A percentile compares a stretch with the other conserved stretches of the same genome.
These are phyloP conservation scores for Bonnemaisonia californica DNA, from an alignment of 31 red algal species.

Conservation along the genomic window DNA sequence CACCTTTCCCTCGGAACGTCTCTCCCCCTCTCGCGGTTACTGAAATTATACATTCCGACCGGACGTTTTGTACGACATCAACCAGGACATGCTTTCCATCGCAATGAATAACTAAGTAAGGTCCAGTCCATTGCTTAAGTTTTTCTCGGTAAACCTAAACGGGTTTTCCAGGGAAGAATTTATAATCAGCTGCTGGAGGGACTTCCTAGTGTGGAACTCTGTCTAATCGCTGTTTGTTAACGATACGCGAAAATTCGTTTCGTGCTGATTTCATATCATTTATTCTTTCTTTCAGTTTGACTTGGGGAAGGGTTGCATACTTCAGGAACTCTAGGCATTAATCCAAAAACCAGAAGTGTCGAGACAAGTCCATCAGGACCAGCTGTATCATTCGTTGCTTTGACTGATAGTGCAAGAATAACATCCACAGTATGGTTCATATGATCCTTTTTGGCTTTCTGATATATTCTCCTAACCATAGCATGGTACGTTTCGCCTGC, in stretches of 20 bases:
- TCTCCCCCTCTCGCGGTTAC: no score
- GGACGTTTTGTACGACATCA: no score
- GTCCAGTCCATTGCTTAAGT: constrained; percentile 7
- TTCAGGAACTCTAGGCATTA: not conserved
- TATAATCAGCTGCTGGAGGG: not conserved
- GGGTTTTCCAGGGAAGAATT: not conserved
- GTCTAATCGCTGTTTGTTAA: not conserved
- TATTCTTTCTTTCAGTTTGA: not conserved
- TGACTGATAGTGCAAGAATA: not conserved
- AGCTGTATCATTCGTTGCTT: not conserved
- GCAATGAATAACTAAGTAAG: not conserved
- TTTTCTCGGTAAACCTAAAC: constrained; percentile 12
- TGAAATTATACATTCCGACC: no score
- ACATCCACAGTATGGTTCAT: not conserved
- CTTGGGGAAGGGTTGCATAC: not conserved
- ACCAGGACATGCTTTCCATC: constrained; percentile 8
- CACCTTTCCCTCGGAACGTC: no score
- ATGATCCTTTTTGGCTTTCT: not conserved
- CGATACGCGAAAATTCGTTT: not conserved
- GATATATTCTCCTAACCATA: constrained; percentile 7
- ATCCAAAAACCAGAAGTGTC: constrained; percentile 20
- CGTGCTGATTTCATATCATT: not conserved
- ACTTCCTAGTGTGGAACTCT: not conserved
- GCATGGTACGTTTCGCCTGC: no score
- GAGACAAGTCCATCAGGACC: constrained; percentile 21